Evolutionary conservation across 1,284 basidiomycete species (phyloP).

Genomic region (Cryptococcus floricola): DNA sequence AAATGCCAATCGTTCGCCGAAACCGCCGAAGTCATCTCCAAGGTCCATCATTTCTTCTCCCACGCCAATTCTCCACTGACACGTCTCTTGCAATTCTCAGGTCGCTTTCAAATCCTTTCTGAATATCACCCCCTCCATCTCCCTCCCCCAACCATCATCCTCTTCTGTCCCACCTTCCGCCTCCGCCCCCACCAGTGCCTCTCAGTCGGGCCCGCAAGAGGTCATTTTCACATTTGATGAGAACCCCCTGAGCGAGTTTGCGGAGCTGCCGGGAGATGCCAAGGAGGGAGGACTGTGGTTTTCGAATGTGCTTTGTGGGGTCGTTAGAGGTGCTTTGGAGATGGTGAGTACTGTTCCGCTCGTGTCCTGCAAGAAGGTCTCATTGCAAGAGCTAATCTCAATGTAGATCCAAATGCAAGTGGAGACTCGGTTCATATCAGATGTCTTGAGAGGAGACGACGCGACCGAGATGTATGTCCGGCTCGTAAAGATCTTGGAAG

Average conservation of each 20-base stretch:
- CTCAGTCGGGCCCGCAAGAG: conserved; percentile 42
- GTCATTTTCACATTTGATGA: conserved; percentile 89
- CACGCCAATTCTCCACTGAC: neutral
- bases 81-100: conserved; percentile 50
- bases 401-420: conserved; percentile 93
- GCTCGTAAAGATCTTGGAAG: conserved; percentile 86
- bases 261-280: conserved; percentile 90
- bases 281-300: conserved; percentile 89
- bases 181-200: conserved; percentile 5
- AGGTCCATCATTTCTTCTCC: conserved; percentile 54
- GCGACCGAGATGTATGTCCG: conserved; percentile 88
- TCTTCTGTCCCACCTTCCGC: conserved; percentile 47
- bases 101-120: conserved; percentile 99
- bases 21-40: conserved; percentile 87
- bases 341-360: conserved; percentile 65
- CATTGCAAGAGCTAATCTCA: neutral
- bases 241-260: conserved; percentile 95
- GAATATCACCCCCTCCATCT: conserved; percentile 81
- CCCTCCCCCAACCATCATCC: conserved; percentile 58
- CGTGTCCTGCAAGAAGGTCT: neutral
- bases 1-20: conserved; percentile 88
- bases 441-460: conserved; percentile 88
- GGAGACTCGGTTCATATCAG: conserved; percentile 81
- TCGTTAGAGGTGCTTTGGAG: conserved; percentile 86
- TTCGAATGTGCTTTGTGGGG: conserved; percentile 92